Conservation (phyloP, 2,329 filamentous ascomycete genomes). For the Chaetomiaceae sp. region DNA sequence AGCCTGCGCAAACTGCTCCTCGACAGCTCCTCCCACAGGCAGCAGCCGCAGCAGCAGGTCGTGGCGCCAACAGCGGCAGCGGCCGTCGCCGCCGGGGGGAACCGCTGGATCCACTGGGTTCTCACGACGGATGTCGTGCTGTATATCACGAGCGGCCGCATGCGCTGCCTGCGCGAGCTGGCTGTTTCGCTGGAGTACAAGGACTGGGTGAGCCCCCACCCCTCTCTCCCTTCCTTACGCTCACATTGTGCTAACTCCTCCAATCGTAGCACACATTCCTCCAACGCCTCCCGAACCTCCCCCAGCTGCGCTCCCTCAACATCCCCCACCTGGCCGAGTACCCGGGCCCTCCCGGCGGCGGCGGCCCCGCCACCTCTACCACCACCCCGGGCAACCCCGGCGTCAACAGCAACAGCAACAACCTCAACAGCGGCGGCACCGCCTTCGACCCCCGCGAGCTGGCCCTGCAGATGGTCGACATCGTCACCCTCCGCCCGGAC, state of each 20-base stretch:
- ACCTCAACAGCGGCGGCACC: no score
- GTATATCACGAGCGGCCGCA: slow-evolving; percentile 70
- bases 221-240: slow-evolving; percentile 8
- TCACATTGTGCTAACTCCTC: slow-evolving; percentile 7
- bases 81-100: no score
- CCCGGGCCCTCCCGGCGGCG: no score
- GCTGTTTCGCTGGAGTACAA: slow-evolving; percentile 66
- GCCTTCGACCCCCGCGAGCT: slow-evolving; percentile 59
- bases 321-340: slow-evolving; percentile 25
- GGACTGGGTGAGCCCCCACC: slow-evolving; percentile 60
- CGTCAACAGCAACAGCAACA: no score
- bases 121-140: slow-evolving; percentile 61
- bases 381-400: no score
- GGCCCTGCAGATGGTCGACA: slow-evolving; percentile 70
- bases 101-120: slow-evolving; percentile 64
- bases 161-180: slow-evolving; percentile 65
- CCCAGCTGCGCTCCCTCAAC: slow-evolving; percentile 53
- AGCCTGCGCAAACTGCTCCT: slow-evolving; percentile 70
- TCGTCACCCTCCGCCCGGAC: slow-evolving; percentile 68
- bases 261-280: slow-evolving; percentile 66
- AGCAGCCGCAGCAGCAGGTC: no score
- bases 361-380: no score
- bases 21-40: slow-evolving; percentile 56
- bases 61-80: no score
- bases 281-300: slow-evolving; percentile 63